These are phyloP conservation scores for Furcasterigmium sp. DNA, from an alignment of 2,329 filamentous ascomycete genomes.

Conservation along the genomic window DNA sequence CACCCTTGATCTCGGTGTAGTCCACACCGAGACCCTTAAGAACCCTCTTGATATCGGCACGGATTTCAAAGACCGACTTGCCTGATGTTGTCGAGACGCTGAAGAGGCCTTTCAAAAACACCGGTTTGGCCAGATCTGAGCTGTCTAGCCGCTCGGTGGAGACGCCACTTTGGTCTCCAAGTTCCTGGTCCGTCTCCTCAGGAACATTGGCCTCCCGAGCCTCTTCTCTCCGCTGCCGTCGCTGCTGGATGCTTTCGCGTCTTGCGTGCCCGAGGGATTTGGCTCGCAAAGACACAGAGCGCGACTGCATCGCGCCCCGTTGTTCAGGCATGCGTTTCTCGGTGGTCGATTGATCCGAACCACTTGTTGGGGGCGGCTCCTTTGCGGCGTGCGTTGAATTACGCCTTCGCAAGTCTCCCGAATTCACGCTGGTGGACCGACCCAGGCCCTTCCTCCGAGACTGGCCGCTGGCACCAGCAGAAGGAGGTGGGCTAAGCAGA, in stretches of 20 bases:
- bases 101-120: slow-evolving; percentile 93
- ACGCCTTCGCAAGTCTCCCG: slow-evolving; percentile 71
- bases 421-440: slow-evolving; percentile 87
- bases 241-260: slow-evolving; percentile 85
- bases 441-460: slow-evolving; percentile 67
- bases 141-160: slow-evolving; percentile 59
- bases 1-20: slow-evolving; percentile 86
- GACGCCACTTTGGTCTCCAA: slow-evolving; percentile 55
- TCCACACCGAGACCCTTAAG: slow-evolving; percentile 85
- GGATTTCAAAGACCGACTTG: slow-evolving; percentile 80
- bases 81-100: slow-evolving; percentile 95
- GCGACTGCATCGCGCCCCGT: slow-evolving; percentile 46
- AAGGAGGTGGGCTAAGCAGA: slow-evolving; percentile 67
- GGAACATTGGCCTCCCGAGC: slow-evolving; percentile 72
- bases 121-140: slow-evolving; percentile 83
- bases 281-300: slow-evolving; percentile 64
- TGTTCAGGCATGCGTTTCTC: slow-evolving; percentile 46
- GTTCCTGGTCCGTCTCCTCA: slow-evolving; percentile 84
- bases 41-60: slow-evolving; percentile 85
- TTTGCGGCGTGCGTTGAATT: slow-evolving; percentile 41
- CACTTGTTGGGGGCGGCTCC: slow-evolving; percentile 70
- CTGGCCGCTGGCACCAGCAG: slow-evolving; percentile 49
- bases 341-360: slow-evolving; percentile 67
- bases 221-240: slow-evolving; percentile 69
- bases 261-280: slow-evolving; percentile 87